Percentiles rank a stretch among this genome's conserved stretches.
phyloP scores from a whole-genome alignment of 345 rosid species.

The Trapa bicornis region DNA sequence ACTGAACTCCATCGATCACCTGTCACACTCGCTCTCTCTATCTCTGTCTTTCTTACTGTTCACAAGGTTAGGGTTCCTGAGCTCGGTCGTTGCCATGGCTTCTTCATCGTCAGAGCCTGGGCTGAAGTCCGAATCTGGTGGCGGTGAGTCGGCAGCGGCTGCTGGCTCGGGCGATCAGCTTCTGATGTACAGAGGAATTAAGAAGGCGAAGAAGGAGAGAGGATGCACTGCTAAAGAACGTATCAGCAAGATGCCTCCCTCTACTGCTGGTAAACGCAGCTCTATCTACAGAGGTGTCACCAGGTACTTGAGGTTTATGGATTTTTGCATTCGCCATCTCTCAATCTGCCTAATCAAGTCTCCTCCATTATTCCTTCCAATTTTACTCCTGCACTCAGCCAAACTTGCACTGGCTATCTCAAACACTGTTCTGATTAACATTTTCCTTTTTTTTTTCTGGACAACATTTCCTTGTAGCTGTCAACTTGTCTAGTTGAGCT shows the following conservation, averaged over 20 bases:
- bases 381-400: background rate
- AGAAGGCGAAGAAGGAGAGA: conserved; percentile 93
- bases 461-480: background rate
- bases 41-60: background rate
- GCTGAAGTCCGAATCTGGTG: conserved; percentile 45
- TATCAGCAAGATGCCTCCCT: conserved; percentile 96
- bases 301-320: conserved; percentile 29
- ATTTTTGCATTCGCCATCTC: background rate
- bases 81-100: conserved; percentile 31
- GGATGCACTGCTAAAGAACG: conserved; percentile 98
- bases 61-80: conserved; percentile 4
- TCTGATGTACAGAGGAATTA: conserved; percentile 58
- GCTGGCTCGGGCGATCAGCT: conserved; percentile 45
- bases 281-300: conserved; percentile 99
- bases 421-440: background rate
- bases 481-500: background rate
- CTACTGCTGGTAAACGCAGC: conserved; percentile 97
- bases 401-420: background rate
- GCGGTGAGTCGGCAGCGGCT: conserved; percentile 12
- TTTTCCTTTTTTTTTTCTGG: background rate
- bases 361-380: background rate
- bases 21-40: conserved; percentile 1
- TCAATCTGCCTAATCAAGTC: background rate
- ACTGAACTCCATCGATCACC: background rate
- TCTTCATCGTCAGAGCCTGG: conserved; percentile 84